Conservation (phyloP, 2,329 filamentous ascomycete genomes). For the Diaporthe vaccinii region DNA sequence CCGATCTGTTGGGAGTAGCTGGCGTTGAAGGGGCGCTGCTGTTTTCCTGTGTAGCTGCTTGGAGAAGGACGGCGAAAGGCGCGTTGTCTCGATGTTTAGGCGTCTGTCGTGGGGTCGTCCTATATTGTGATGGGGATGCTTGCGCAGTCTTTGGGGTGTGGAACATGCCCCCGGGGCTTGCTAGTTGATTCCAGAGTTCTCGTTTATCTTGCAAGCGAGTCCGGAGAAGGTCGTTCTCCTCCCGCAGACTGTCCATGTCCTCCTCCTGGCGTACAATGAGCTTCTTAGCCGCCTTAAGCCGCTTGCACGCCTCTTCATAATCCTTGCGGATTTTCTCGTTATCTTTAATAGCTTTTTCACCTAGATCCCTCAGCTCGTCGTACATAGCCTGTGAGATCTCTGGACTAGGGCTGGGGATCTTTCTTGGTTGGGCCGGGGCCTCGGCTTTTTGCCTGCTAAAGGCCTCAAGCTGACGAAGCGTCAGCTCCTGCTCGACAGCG, state of each 20-base stretch:
- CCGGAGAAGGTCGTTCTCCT: slow-evolving; percentile 83
- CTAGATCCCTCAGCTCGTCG: slow-evolving; percentile 74
- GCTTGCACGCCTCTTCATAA: slow-evolving; percentile 72
- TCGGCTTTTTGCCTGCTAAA: slow-evolving; percentile 71
- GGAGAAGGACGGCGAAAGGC: slow-evolving; percentile 83
- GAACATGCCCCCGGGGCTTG: slow-evolving; percentile 79
- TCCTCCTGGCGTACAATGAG: slow-evolving; percentile 84
- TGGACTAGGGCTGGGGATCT: slow-evolving; percentile 64
- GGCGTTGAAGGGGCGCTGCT: slow-evolving; percentile 83
- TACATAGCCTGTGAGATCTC: slow-evolving; percentile 68
- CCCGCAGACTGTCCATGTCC: slow-evolving; percentile 76
- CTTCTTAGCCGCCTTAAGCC: slow-evolving; percentile 81
- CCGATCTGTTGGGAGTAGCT: slow-evolving; percentile 58
- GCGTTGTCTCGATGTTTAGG: slow-evolving; percentile 59
- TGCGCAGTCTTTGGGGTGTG: slow-evolving; percentile 70
- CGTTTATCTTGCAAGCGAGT: slow-evolving; percentile 90
- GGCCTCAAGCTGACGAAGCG: slow-evolving; percentile 88
- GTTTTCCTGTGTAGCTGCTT: slow-evolving; percentile 83
- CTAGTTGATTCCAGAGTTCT: slow-evolving; percentile 85
- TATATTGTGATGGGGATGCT: slow-evolving; percentile 58
- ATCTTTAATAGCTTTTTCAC: slow-evolving; percentile 76
- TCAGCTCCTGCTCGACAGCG: slow-evolving; percentile 92
- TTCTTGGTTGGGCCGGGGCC: slow-evolving; percentile 48
- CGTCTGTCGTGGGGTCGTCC: slow-evolving; percentile 66
- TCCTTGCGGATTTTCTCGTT: slow-evolving; percentile 75